Conservation (phyloP, 1,284 basidiomycete genomes). For the Leccinum angustisporum region DNA sequence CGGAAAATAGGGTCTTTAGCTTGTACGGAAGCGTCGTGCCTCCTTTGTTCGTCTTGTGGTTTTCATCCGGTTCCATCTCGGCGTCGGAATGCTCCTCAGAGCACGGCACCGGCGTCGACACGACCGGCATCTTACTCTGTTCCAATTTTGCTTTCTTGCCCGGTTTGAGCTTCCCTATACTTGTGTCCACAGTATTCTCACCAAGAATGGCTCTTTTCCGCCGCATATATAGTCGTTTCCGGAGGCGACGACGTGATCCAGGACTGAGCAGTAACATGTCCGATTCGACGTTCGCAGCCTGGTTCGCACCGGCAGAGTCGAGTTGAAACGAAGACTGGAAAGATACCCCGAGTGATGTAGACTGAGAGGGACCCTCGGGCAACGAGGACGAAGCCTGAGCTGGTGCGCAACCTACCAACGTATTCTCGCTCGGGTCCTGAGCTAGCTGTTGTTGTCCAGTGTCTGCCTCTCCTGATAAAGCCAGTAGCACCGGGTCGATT, state of each 20-base stretch:
- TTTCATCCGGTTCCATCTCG: slow-evolving; percentile 18
- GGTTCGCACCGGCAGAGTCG: slow-evolving; percentile 6
- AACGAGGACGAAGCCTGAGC: not conserved
- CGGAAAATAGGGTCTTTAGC: slow-evolving; percentile 41
- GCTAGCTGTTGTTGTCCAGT: not conserved
- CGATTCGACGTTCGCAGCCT: slow-evolving; percentile 7
- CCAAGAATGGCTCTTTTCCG: slow-evolving; percentile 52
- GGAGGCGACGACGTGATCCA: slow-evolving; percentile 50
- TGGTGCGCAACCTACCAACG: not conserved
- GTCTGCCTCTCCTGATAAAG: slow-evolving; percentile 16
- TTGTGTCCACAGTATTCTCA: slow-evolving; percentile 7
- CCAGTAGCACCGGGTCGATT: slow-evolving; percentile 27
- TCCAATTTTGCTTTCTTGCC: slow-evolving; percentile 31
- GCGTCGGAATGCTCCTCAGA: slow-evolving; percentile 13
- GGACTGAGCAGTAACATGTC: slow-evolving; percentile 44
- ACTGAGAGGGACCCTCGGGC: not conserved
- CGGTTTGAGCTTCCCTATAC: slow-evolving; percentile 26
- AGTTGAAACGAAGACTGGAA: not conserved
- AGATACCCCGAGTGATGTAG: not conserved
- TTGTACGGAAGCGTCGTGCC: slow-evolving; percentile 48
- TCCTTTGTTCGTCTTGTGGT: slow-evolving; percentile 20
- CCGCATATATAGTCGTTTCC: slow-evolving; percentile 71
- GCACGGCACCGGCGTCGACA: slow-evolving; percentile 7
- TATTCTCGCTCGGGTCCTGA: not conserved
- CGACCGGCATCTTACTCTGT: not conserved